phyloP scores from a whole-genome alignment of 768 basidiomycete species.

The Hypholoma fasciculare region DNA sequence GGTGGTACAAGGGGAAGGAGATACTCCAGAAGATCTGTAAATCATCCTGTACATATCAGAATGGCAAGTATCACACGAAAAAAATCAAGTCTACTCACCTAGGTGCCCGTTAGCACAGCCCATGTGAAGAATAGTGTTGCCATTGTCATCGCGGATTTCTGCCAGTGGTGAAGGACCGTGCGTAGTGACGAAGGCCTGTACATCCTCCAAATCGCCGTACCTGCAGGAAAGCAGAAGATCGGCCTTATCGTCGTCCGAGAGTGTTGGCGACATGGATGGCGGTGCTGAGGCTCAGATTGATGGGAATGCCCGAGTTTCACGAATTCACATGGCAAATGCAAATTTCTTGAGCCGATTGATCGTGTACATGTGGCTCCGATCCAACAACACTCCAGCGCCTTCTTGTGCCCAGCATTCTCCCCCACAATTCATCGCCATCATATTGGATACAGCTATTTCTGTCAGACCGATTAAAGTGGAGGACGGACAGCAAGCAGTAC shows the following conservation, averaged over 20 bases:
- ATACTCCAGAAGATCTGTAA: constrained; percentile 71
- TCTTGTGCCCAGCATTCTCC: background rate
- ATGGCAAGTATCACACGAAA: constrained; percentile 5
- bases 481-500: no score
- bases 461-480: no score
- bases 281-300: constrained; percentile 9
- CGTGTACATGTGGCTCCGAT: background rate
- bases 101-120: constrained; percentile 83
- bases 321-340: constrained; percentile 19
- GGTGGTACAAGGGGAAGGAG: constrained; percentile 64
- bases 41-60: constrained; percentile 48
- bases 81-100: constrained; percentile 47
- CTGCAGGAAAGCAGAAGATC: constrained; percentile 83
- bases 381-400: background rate
- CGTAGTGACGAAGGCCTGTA: constrained; percentile 60
- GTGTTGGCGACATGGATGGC: constrained; percentile 25
- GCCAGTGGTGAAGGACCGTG: constrained; percentile 54
- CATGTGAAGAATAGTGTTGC: constrained; percentile 87
- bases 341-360: constrained; percentile 12
- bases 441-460: no score
- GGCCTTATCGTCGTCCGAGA: constrained; percentile 55
- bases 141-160: constrained; percentile 67
- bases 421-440: background rate
- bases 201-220: constrained; percentile 85
- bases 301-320: constrained; percentile 4